These are phyloP conservation scores for Phytopythium montanum DNA, from an alignment of 352 stramenopile species.

Conservation along the genomic window DNA sequence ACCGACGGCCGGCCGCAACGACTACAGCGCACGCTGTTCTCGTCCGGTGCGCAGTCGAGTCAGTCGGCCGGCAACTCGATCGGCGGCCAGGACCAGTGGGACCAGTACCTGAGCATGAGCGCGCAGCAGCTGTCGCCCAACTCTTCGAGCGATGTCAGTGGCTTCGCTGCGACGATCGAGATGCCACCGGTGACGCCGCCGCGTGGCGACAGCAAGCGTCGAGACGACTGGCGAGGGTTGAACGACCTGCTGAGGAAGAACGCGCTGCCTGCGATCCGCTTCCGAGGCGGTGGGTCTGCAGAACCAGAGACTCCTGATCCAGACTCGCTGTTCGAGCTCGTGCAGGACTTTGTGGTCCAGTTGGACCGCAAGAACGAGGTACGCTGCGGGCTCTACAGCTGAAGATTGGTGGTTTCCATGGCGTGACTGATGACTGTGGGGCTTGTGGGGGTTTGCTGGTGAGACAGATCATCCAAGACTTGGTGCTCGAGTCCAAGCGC, in stretches of 20 bases:
- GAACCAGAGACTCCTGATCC: constrained; percentile 26
- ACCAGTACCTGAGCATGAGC: constrained; percentile 7
- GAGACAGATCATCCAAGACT: constrained; percentile 66
- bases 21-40: constrained; percentile 16
- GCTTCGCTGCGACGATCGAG: constrained; percentile 9
- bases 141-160: constrained; percentile 8
- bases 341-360: constrained; percentile 62
- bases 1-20: not conserved
- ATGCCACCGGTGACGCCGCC: not conserved
- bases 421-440: not conserved
- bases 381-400: not conserved
- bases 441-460: constrained; percentile 7
- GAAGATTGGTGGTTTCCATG: not conserved
- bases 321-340: constrained; percentile 46
- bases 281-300: constrained; percentile 14
- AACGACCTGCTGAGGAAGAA: constrained; percentile 66
- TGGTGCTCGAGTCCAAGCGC: constrained; percentile 65
- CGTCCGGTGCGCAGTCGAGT: not conserved
- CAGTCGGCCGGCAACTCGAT: not conserved
- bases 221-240: constrained; percentile 37
- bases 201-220: constrained; percentile 3
- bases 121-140: constrained; percentile 9
- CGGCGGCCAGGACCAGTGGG: constrained; percentile 4
- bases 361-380: constrained; percentile 72
- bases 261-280: constrained; percentile 37